These are phyloP conservation scores for Capillidium rhysosporum DNA, from an alignment of 371 early-diverging fungal genomes.

Conservation along the genomic window DNA sequence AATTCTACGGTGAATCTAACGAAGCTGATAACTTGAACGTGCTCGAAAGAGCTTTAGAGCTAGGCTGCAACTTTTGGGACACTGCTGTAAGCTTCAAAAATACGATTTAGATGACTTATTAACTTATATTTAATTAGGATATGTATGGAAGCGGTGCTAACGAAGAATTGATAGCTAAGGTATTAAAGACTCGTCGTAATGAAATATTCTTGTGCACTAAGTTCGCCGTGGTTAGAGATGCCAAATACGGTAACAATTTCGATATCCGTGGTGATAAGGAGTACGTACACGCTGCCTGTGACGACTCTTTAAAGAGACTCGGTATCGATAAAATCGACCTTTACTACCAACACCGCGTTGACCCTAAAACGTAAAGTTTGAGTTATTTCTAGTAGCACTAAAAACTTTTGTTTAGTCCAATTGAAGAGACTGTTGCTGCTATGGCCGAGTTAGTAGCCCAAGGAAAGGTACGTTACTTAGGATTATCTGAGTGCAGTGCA, in stretches of 20 bases:
- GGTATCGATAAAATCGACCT: conserved; percentile 28
- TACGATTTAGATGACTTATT: background rate
- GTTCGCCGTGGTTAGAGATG: background rate
- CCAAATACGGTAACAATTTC: background rate
- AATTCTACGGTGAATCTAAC: conserved; percentile 7
- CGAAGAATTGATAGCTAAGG: background rate
- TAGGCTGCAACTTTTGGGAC: conserved; percentile 13
- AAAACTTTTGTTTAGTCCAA: conserved; percentile 11
- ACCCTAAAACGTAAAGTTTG: conserved; percentile 14
- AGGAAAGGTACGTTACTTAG: conserved; percentile 33
- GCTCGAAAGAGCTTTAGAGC: conserved; percentile 1
- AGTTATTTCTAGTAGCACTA: background rate
- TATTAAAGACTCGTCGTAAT: background rate
- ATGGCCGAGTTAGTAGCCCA: conserved; percentile 36
- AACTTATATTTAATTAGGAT: background rate
- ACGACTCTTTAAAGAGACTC: conserved; percentile 20
- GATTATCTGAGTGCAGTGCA: conserved; percentile 31
- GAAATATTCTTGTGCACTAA: conserved; percentile 4
- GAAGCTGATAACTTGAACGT: conserved; percentile 6
- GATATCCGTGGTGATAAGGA: conserved; percentile 22
- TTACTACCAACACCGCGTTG: conserved; percentile 33
- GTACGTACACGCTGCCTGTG: conserved; percentile 21
- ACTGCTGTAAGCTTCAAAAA: conserved; percentile 7
- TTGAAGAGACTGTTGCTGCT: conserved; percentile 28
- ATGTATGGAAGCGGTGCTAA: background rate